These are phyloP conservation scores for Wickerhamomyces chaumierensis DNA, from an alignment of 805 yeast genomes.

Conservation along the genomic window DNA sequence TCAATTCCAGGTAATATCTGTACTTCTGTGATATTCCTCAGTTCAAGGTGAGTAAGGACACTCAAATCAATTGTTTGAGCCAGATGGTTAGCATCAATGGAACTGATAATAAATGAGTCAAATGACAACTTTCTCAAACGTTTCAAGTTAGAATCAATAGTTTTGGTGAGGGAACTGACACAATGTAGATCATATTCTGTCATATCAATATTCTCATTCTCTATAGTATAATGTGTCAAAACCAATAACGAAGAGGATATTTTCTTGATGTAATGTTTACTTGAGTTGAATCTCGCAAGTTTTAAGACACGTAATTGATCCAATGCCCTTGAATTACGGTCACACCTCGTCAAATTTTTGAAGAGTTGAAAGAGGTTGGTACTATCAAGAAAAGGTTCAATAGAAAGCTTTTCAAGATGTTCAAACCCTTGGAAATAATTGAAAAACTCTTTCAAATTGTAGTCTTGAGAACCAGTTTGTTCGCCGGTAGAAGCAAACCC, in stretches of 20 bases:
- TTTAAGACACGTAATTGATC: constrained; percentile 7
- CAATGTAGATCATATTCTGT: constrained; percentile 11
- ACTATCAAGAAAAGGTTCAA: constrained; percentile 25
- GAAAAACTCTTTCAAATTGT: constrained; percentile 2
- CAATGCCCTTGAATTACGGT: constrained; percentile 1
- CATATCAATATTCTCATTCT: constrained; percentile 6
- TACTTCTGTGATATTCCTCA: constrained; percentile 27
- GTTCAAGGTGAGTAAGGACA: constrained; percentile 18
- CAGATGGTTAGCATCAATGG: constrained; percentile 9
- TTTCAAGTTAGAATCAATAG: no score
- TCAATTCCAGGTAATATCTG: constrained; percentile 13
- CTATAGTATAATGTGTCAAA: constrained; percentile 10
- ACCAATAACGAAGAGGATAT: constrained; percentile 10
- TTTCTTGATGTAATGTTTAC: constrained; percentile 6
- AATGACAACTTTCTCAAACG: no score
- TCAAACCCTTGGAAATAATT: constrained; percentile 13
- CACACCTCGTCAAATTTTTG: constrained; percentile 6
- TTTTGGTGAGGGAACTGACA: no score
- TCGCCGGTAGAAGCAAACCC: constrained; percentile 8
- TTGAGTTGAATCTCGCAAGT: constrained; percentile 9
- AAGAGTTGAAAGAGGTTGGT: constrained; percentile 15
- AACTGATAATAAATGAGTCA: neutral
- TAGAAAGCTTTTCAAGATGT: constrained; percentile 22
- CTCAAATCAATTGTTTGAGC: constrained; percentile 3
- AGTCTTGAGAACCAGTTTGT: neutral